Conservation (phyloP, 2,329 filamentous ascomycete species). For the Claviceps citrina region DNA sequence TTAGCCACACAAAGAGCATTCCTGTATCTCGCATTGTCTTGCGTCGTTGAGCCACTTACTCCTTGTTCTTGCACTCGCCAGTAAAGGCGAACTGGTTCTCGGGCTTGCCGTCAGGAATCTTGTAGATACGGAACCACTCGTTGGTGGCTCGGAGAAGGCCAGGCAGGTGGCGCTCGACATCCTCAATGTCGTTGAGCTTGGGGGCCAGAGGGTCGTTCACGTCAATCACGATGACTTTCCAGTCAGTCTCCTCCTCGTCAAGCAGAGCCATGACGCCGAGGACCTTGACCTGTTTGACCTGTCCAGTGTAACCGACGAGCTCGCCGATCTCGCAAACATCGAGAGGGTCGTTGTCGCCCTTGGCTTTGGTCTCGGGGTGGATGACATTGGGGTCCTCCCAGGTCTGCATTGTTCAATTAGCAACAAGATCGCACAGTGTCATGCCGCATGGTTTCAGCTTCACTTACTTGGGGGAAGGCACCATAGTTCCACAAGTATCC, state of each 20-base stretch:
- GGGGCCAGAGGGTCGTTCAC: constrained; percentile 90
- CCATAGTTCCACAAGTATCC: constrained; percentile 99
- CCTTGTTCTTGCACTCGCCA: constrained; percentile 99
- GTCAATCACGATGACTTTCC: constrained; percentile 99
- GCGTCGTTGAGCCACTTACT: constrained; percentile 28
- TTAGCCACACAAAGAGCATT: background rate
- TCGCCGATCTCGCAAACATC: constrained; percentile 99
- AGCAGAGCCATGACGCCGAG: constrained; percentile 98
- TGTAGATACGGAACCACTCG: constrained; percentile 99
- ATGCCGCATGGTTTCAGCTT: constrained; percentile 4
- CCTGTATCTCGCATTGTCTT: too few species aligned
- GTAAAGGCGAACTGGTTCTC: constrained; percentile 99
- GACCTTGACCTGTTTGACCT: constrained; percentile 99
- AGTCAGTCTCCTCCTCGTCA: constrained; percentile 99
- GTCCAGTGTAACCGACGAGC: constrained; percentile 86
- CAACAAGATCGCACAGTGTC: background rate
- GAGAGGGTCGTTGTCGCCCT: constrained; percentile 97
- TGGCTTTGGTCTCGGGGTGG: constrained; percentile 98
- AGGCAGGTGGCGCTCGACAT: constrained; percentile 95
- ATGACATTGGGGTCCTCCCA: constrained; percentile 96
- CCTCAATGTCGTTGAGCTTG: constrained; percentile 97
- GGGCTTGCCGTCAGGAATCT: constrained; percentile 99
- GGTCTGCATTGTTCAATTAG: constrained; percentile 41
- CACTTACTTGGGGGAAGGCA: constrained; percentile 83
- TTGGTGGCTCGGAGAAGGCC: constrained; percentile 95